Base-by-base conservation (phyloP, 495 filamentous ascomycete species). In the Penicillium malachiteum region DNA sequence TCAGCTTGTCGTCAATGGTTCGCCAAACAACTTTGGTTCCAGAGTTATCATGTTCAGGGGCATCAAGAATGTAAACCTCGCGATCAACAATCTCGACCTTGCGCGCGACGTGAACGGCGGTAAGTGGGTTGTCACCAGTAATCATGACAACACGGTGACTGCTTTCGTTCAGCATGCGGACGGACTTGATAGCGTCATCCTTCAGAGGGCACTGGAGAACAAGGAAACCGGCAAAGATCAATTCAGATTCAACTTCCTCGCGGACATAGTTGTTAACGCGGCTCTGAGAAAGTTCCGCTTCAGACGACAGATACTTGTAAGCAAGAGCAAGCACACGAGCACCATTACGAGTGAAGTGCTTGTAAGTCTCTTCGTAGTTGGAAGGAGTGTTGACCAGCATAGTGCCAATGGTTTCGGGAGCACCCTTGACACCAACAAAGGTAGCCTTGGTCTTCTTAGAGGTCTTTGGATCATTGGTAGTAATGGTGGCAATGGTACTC, bases 111-210 rank as follows among this genome's bases (percentile, higher is more conserved):
- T 99, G 93, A 21, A 94, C 89, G 59, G 94, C 94, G 18, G 94
- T 99, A 39, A 99, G 81, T 17, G 94, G 92, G 66, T 99, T 99
- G 72, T 99, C 94, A 63, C 94, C 94, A 45, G 94, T 99, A 53
- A 99, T 99, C 94, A 99, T 99, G 61, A 97, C 89, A 52, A 95
- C 90, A 59, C 94, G 91, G 75, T 99, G 94, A 72, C 91, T 96
- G 72, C 93, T 96, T 75, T 97, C 95, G 66, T 96, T 99, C 53
- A 99, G 81, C 94, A 99, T 97, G 43, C 86, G 89, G 31, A 97
- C 91, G 16, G 94, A 81, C 64, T 90, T 87, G 74, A 92, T 90
- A 17, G 94, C 94, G 71, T 99, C 94, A 14, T 96, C 92, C 77
- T 99, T 99, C 33, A 99, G 77, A 16, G 94, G 94, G 65, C 90